Conservation (phyloP, 2,329 filamentous ascomycete genomes). For the Colletotrichum truncatum region DNA sequence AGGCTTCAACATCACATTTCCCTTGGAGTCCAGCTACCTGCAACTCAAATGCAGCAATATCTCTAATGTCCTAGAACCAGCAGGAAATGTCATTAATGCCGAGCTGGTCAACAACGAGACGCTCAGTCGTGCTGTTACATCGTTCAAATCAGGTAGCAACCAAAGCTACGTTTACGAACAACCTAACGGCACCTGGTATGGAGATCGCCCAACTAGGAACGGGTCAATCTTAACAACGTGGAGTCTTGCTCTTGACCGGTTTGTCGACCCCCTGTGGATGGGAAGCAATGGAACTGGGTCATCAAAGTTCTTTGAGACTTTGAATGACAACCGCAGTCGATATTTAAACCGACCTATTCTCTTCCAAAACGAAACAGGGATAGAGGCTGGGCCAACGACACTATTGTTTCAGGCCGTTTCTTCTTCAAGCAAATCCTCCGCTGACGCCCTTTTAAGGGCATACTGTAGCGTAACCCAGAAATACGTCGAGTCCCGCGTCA, state of each 20-base stretch:
- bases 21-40: conserved; percentile 11
- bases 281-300: background rate
- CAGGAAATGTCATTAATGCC: background rate
- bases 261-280: background rate
- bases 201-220: background rate
- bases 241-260: background rate
- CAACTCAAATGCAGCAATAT: background rate
- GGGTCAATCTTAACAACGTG: no score
- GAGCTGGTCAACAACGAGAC: no score
- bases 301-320: background rate
- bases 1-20: background rate
- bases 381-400: background rate
- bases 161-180: background rate
- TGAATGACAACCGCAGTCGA: background rate
- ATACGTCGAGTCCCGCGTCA: background rate
- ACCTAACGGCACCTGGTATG: background rate
- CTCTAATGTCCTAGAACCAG: background rate
- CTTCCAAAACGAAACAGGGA: background rate
- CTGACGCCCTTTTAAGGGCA: background rate
- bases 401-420: rapidly evolving
- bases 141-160: no score
- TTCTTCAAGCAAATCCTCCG: rapidly evolving
- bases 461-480: background rate
- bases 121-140: no score
- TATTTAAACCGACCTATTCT: background rate